These are phyloP conservation scores for Flammula alnicola DNA, from an alignment of 1,284 basidiomycete genomes.

Conservation along the genomic window DNA sequence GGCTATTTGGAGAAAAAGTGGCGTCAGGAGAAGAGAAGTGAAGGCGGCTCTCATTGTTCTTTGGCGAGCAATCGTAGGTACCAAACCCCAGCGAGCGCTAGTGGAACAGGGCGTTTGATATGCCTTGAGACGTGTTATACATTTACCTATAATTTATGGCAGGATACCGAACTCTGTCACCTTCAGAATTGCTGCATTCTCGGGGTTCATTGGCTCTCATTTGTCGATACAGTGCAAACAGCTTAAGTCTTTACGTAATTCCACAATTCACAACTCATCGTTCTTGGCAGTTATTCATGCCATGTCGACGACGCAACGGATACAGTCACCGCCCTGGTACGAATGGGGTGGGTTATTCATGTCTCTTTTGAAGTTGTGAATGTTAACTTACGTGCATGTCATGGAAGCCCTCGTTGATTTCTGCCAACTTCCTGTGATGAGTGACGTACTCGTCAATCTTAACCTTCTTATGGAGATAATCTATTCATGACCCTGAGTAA, in stretches of 20 bases:
- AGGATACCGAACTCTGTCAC: too few species aligned
- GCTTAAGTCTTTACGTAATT: not conserved
- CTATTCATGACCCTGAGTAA: conserved; percentile 37
- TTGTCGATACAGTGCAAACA: not conserved
- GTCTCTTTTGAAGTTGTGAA: not conserved
- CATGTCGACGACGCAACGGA: conserved; percentile 91
- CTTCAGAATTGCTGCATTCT: too few species aligned
- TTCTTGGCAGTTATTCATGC: conserved; percentile 23
- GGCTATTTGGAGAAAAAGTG: conserved; percentile 68
- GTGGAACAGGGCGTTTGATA: conserved; percentile 54
- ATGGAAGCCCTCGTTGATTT: conserved; percentile 90
- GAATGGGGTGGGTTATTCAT: not conserved
- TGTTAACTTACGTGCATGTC: conserved; percentile 87
- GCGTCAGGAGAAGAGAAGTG: conserved; percentile 70
- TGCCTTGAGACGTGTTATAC: not conserved
- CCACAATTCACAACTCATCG: not conserved
- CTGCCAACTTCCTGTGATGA: conserved; percentile 73
- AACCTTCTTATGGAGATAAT: conserved; percentile 75
- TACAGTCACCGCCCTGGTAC: conserved; percentile 81
- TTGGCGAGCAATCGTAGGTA: conserved; percentile 74
- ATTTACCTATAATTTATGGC: not conserved
- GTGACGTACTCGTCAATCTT: conserved; percentile 93
- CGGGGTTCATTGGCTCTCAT: not conserved
- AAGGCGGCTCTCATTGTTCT: conserved; percentile 62
- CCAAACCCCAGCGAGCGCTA: conserved; percentile 49